A percentile compares a stretch with the other conserved stretches of the same genome.
Conservation (phyloP, 768 basidiomycete species). For the Macrocybe gigantea region DNA sequence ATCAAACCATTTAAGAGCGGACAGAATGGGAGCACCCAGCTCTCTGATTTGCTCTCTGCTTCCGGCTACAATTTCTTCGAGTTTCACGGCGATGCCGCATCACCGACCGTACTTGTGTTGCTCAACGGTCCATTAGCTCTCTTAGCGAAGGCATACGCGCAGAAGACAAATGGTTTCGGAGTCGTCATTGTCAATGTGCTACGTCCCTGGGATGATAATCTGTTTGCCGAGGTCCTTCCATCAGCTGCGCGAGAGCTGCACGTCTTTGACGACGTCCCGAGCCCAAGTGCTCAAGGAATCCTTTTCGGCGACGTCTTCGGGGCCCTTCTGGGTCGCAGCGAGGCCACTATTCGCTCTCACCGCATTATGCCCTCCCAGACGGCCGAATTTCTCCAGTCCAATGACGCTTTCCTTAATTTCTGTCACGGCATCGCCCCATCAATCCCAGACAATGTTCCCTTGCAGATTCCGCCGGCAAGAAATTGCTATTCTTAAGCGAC, state of each 20-base stretch:
- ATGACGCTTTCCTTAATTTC: constrained; percentile 39
- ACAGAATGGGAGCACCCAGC: constrained; percentile 18
- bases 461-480: constrained; percentile 44
- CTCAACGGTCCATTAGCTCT: constrained; percentile 77
- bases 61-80: constrained; percentile 75
- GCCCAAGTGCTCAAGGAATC: constrained; percentile 50
- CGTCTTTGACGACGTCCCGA: constrained; percentile 76
- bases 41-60: constrained; percentile 45
- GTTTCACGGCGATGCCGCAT: constrained; percentile 60
- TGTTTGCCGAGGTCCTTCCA: constrained; percentile 59
- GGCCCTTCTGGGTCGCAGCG: constrained; percentile 36
- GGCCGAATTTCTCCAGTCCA: constrained; percentile 42
- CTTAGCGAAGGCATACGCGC: constrained; percentile 46
- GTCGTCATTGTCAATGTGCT: constrained; percentile 73
- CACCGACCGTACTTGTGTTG: constrained; percentile 62
- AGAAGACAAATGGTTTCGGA: constrained; percentile 44
- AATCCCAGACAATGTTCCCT: constrained; percentile 26
- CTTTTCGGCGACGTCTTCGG: constrained; percentile 73
- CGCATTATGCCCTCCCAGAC: constrained; percentile 53
- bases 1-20: constrained; percentile 32
- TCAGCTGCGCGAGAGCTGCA: constrained; percentile 51
- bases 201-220: constrained; percentile 72
- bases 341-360: constrained; percentile 43
- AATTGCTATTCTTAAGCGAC: constrained; percentile 62
- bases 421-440: constrained; percentile 24